Conservation (phyloP, 78 protist genomes). For the Trichosphaerium sp. region DNA sequence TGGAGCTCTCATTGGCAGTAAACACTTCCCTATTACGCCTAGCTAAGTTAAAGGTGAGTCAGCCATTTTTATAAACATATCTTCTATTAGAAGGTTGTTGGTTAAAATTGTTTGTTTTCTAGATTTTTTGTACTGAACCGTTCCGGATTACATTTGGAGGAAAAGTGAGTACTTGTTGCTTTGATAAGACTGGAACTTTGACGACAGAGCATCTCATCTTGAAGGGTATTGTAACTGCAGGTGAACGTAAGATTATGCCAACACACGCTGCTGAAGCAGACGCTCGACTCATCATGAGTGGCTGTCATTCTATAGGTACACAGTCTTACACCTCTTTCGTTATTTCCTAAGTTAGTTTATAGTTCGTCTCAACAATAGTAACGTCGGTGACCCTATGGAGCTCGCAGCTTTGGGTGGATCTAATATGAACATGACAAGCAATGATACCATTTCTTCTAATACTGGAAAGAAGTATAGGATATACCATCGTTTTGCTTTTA, state of each 20-base stretch:
- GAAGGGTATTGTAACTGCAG: conserved; percentile 55
- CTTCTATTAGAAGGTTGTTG: too few relatives aligned
- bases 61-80: background rate
- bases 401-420: conserved; percentile 67
- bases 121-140: conserved; percentile 99
- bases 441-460: conserved; percentile 1
- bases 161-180: conserved; percentile 86
- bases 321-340: background rate
- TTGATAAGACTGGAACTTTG: conserved; percentile 99
- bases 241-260: background rate
- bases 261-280: background rate
- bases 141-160: conserved; percentile 99
- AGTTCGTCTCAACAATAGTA: background rate
- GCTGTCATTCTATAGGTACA: conserved; percentile 91
- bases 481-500: conserved; percentile 68
- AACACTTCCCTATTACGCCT: conserved; percentile 61
- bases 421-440: conserved; percentile 45
- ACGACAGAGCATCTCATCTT: conserved; percentile 81
- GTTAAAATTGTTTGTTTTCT: too few relatives aligned
- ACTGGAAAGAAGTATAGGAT: conserved; percentile 21
- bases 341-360: background rate
- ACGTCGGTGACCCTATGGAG: conserved; percentile 96
- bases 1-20: conserved; percentile 94
- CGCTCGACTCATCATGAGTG: conserved; percentile 40
- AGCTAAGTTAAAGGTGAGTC: conserved; percentile 12